Evolutionary conservation across 169 alveolate species (phyloP).

Genomic region (Plasmodium gaboni): DNA sequence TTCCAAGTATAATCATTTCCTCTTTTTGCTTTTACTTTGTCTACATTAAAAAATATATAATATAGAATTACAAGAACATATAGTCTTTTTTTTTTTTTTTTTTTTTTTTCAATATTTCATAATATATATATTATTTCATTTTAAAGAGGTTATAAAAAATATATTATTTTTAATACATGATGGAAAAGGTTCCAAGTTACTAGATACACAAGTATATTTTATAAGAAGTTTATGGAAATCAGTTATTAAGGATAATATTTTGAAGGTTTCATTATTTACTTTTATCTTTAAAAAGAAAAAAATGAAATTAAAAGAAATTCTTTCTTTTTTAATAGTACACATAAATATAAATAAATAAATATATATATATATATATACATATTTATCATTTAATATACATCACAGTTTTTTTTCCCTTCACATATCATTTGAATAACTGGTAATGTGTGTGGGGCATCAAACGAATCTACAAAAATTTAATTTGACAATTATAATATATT

Average conservation of each 20-base stretch:
- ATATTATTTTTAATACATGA: slow-evolving; percentile 22
- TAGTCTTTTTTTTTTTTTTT: neutral
- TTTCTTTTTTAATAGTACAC: no score
- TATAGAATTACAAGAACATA: neutral
- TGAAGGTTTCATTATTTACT: slow-evolving; percentile 68
- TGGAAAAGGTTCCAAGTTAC: slow-evolving; percentile 27
- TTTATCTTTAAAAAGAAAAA: slow-evolving; percentile 30
- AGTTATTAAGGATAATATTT: slow-evolving; percentile 57
- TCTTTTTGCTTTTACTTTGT: slow-evolving; percentile 58
- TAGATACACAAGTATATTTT: slow-evolving; percentile 59
- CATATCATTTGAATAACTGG: slow-evolving; percentile 77
- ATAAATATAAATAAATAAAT: no score
- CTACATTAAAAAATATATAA: slow-evolving; percentile 2
- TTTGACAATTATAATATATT: neutral
- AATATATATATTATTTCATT: neutral
- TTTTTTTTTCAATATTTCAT: slow-evolving; percentile 6
- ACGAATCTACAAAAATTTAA: slow-evolving; percentile 26
- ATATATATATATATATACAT: no score
- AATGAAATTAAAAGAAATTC: neutral
- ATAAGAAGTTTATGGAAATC: slow-evolving; percentile 61
- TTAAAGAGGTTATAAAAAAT: slow-evolving; percentile 5
- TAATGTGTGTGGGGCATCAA: slow-evolving; percentile 74
- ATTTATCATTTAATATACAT: slow-evolving; percentile 38
- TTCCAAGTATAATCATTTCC: slow-evolving; percentile 65
- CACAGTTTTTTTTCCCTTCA: slow-evolving; percentile 74